Conservation (phyloP, 163 green algal genomes). For the Chloromonas sp. region DNA sequence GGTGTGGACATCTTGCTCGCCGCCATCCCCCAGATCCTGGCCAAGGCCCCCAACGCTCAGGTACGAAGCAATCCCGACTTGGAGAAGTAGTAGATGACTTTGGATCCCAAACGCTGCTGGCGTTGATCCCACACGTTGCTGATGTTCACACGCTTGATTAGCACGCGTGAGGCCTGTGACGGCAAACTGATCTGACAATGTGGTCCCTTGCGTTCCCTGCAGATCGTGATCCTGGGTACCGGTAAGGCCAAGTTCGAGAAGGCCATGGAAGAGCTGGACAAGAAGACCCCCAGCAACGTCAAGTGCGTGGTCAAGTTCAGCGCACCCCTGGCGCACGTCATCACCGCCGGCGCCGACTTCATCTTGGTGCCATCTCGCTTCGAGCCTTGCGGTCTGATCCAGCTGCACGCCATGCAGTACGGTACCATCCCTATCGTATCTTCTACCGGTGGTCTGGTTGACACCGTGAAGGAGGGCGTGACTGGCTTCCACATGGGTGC, state of each 20-base stretch:
- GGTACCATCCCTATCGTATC: constrained; percentile 89
- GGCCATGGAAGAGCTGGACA: constrained; percentile 66
- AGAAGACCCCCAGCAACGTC: constrained; percentile 53
- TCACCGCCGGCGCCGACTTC: constrained; percentile 93
- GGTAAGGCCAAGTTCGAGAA: constrained; percentile 92
- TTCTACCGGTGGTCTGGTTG: constrained; percentile 89
- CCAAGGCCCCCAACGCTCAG: constrained; percentile 13
- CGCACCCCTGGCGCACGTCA: constrained; percentile 84
- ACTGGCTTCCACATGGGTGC: constrained; percentile 96
- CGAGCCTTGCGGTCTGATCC: constrained; percentile 90
- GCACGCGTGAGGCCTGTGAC: too few relatives aligned
- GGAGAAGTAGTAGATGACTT: too few relatives aligned
- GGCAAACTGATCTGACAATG: neutral
- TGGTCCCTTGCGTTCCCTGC: constrained; percentile 16
- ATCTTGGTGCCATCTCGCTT: constrained; percentile 94
- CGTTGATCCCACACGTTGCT: too few relatives aligned
- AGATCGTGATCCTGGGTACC: constrained; percentile 91
- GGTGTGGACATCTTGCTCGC: constrained; percentile 90
- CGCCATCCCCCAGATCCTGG: constrained; percentile 26
- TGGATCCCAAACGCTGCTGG: too few relatives aligned
- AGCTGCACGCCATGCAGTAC: constrained; percentile 95
- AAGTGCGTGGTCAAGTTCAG: constrained; percentile 92
- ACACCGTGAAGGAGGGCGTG: constrained; percentile 94
- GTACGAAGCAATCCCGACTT: neutral
- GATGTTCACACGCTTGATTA: too few relatives aligned